Evolutionary conservation across 805 yeast species (phyloP).

Genomic region (Hermanozyma aechmeae): DNA sequence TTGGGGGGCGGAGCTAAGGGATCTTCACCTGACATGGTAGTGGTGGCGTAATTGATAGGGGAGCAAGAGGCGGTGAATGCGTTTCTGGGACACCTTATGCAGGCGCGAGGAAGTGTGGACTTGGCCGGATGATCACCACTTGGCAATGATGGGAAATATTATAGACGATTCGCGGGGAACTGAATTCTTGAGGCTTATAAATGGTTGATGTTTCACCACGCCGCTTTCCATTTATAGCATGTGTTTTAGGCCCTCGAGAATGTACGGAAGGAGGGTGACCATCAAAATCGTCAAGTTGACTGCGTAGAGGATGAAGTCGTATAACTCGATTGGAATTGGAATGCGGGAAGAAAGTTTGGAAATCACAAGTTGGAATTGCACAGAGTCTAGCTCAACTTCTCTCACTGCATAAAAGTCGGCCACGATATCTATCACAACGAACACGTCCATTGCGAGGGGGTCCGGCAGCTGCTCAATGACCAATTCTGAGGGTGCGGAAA

Average conservation of each 20-base stretch:
- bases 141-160: too few species aligned
- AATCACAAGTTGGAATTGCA: conserved; percentile 4
- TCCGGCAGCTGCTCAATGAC: neutral
- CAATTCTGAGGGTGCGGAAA: neutral
- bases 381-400: conserved; percentile 1
- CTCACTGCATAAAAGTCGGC: conserved; percentile 9
- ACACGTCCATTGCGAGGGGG: conserved; percentile 6
- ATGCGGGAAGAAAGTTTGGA: conserved; percentile 8
- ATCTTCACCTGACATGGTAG: conserved; percentile 33
- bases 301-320: conserved; percentile 7
- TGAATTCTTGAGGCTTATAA: too few species aligned
- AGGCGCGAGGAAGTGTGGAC: too few species aligned
- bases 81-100: too few species aligned
- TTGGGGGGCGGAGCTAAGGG: conserved; percentile 42
- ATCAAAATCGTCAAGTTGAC: conserved; percentile 7
- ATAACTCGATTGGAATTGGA: conserved; percentile 12
- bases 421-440: conserved; percentile 6
- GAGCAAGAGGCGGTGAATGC: too few species aligned
- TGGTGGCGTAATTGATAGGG: too few species aligned
- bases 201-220: too few species aligned
- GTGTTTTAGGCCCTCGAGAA: too few species aligned
- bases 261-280: conserved; percentile 2
- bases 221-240: too few species aligned
- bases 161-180: too few species aligned
- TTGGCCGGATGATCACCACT: too few species aligned